Percentiles rank a stretch among this genome's conserved stretches.
phyloP scores from a whole-genome alignment of 495 filamentous ascomycete species.

The Lichina pygmaea region DNA sequence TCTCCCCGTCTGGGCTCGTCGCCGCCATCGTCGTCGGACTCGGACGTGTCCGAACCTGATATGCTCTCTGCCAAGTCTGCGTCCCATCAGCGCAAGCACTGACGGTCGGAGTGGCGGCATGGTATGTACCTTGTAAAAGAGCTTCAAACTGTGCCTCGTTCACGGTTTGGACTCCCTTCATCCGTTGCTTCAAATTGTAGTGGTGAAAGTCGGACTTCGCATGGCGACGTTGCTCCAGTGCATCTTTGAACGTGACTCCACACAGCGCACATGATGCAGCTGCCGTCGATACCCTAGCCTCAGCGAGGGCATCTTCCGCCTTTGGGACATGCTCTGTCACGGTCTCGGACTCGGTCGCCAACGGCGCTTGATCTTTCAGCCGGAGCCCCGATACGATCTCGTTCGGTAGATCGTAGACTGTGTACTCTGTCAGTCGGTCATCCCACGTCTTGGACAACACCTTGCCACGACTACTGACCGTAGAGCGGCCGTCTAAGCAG shows the following conservation, averaged over 20 bases:
- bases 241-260: slow-evolving; percentile 32
- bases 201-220: slow-evolving; percentile 76
- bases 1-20: slow-evolving; percentile 12
- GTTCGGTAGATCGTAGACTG: slow-evolving; percentile 67
- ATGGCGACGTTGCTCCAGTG: slow-evolving; percentile 66
- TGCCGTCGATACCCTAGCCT: slow-evolving; percentile 18
- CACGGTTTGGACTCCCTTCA: slow-evolving; percentile 39
- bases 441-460: not conserved
- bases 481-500: slow-evolving; percentile 37
- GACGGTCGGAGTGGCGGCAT: not conserved
- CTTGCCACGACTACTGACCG: slow-evolving; percentile 14
- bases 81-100: not conserved
- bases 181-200: slow-evolving; percentile 80
- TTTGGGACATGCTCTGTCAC: not conserved
- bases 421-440: slow-evolving; percentile 3
- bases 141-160: slow-evolving; percentile 61
- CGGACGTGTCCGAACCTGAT: slow-evolving; percentile 46
- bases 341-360: not conserved
- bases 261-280: slow-evolving; percentile 69
- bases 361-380: slow-evolving; percentile 14
- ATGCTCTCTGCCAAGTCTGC: slow-evolving; percentile 63
- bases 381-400: slow-evolving; percentile 47
- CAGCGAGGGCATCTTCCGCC: not conserved
- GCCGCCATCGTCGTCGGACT: slow-evolving; percentile 26
- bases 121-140: slow-evolving; percentile 28